Conservation (phyloP, 2,329 filamentous ascomycete genomes). For the Lecanicillium sp. region DNA sequence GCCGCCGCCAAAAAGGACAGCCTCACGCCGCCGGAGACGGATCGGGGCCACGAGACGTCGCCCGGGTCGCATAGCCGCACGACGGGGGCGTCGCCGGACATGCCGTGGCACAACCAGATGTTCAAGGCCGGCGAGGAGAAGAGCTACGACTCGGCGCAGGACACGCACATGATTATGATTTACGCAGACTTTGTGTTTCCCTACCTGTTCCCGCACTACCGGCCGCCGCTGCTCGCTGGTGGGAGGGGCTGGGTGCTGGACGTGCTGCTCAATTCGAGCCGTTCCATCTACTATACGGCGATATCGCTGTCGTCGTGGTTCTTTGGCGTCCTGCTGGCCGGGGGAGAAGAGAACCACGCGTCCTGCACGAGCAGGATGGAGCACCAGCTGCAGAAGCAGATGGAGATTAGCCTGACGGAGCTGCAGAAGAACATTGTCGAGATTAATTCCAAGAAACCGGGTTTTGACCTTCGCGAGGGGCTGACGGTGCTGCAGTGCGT, state of each 20-base stretch:
- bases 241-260: constrained; percentile 54
- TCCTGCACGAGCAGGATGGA: constrained; percentile 27
- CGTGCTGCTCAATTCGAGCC: constrained; percentile 44
- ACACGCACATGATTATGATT: constrained; percentile 41
- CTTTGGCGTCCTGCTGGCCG: constrained; percentile 37
- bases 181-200: constrained; percentile 57
- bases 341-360: constrained; percentile 22
- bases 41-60: constrained; percentile 3
- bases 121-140: constrained; percentile 15
- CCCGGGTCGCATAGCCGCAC: constrained; percentile 3
- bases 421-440: constrained; percentile 33
- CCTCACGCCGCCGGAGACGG: neutral
- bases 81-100: constrained; percentile 19
- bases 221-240: constrained; percentile 45
- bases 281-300: constrained; percentile 48
- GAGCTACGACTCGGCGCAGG: constrained; percentile 14
- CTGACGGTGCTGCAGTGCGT: constrained; percentile 41
- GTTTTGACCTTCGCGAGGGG: constrained; percentile 22
- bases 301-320: constrained; percentile 51
- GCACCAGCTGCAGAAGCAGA: constrained; percentile 33
- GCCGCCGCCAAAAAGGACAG: constrained; percentile 1
- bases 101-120: constrained; percentile 24
- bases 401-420: constrained; percentile 35
- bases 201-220: constrained; percentile 56
- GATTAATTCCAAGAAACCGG: constrained; percentile 23